Evolutionary conservation across 78 protist species (phyloP).

Genomic region (Dictyostelium discoideum): dicty_2.7 NC_007088.5:7233501-7234000

Average conservation of each 20-base stretch:
- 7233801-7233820: too few species aligned
- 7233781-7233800: too few species aligned
- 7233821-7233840: too few species aligned
- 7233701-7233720: neutral
- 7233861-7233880: too few species aligned
- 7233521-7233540: neutral
- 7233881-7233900: too few species aligned
- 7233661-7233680: neutral
- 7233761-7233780: too few species aligned
- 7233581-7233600: neutral
- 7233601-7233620: neutral
- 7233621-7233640: neutral
- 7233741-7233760: neutral
- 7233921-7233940: too few species aligned
- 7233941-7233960: too few species aligned
- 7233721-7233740: neutral
- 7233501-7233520: neutral
- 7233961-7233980: too few species aligned
- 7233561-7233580: neutral
- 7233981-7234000: too few species aligned
- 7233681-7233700: neutral
- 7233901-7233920: too few species aligned
- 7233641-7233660: neutral
- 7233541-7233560: neutral
- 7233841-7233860: too few species aligned